Evolutionary conservation across 768 basidiomycete species (phyloP), one percentile per base, ranked within the genome.

Genomic region (Coprinopsis cinerea): DNA sequence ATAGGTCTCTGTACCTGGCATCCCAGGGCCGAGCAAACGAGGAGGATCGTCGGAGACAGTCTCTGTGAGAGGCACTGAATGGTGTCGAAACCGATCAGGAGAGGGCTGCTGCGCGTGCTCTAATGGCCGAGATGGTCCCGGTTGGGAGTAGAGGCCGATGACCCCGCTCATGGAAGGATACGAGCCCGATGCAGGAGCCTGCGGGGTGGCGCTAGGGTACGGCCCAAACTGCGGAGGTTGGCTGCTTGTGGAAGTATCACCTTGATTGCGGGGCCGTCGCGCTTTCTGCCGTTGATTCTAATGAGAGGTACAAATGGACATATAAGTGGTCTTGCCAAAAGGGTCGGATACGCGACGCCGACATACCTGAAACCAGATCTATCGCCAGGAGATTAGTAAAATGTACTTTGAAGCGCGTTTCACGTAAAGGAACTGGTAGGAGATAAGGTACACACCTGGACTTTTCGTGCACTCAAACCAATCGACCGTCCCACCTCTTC

Each of bases 251-350:
- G 64, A 15, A 7, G 36, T 17, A 45, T 76, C 73, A 49, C 77
- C 74, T 51, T 83, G 81, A 52, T 73, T 76, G 46, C 81, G 81
- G 18, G 88, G 88, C 30, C 85, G 82, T 58, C 87, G 76, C 11
- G 88, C 86, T 62, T 92, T 92, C 71, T 92, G 89, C 53, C 88
- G 81, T 62, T 92, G 88, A 64, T 92, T 92, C 89, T 91, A 56
- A 24, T 10, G 47, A 54, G 46, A 54, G 36, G n/a, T n/a, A n/a
- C n/a, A 56, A 54, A 53, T 25, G 43, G 49, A 55, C 40, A 47
- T 37, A 51, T 23, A 54, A 53, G 48, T n/a, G n/a, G n/a, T 47
- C 50, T 57, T 53, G 61, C 61, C 35, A 47, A 48, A 51, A 47
- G 51, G 36, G 47, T 55, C 53, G 55, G 35, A 11, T 7, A 10